Percentiles rank a stretch among this genome's conserved stretches.
phyloP scores from a whole-genome alignment of 2,329 filamentous ascomycete genomes.

The Alternaria atra region DNA sequence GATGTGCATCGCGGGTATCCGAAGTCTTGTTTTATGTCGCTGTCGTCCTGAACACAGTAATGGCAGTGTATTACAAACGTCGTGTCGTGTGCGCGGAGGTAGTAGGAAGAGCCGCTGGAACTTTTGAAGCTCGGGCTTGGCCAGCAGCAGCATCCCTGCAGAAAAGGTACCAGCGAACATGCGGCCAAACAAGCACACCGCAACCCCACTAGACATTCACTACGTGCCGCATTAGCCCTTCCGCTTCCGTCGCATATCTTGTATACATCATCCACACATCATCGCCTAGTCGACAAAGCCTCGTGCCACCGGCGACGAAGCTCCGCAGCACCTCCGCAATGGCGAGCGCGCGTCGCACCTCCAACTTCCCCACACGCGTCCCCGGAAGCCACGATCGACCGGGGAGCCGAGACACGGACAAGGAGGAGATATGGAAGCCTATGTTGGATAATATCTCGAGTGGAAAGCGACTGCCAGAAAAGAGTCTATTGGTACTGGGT shows the following conservation, averaged over 20 bases:
- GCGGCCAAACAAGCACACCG: conserved; percentile 31
- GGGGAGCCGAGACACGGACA: conserved; percentile 69
- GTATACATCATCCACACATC: background rate
- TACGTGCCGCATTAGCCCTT: conserved; percentile 20
- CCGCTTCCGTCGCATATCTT: conserved; percentile 6
- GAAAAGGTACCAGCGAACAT: conserved; percentile 37
- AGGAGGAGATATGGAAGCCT: conserved; percentile 92
- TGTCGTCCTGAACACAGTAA: too few species aligned
- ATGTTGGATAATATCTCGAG: conserved; percentile 92
- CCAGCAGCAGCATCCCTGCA: conserved; percentile 37
- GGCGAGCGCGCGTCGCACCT: conserved; percentile 44
- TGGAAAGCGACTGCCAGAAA: conserved; percentile 88
- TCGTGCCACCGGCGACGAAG: conserved; percentile 15
- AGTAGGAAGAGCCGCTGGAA: conserved; percentile 10
- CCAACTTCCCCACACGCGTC: conserved; percentile 41
- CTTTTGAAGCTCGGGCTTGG: conserved; percentile 46
- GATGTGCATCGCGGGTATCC: background rate
- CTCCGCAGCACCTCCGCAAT: conserved; percentile 45
- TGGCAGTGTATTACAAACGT: background rate
- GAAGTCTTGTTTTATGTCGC: background rate
- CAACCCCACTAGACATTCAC: conserved; percentile 29
- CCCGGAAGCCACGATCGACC: conserved; percentile 40
- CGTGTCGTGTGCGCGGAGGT: background rate
- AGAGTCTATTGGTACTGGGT: conserved; percentile 89
- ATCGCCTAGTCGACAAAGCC: background rate